Evolutionary conservation across 1,284 basidiomycete genomes (phyloP).

Genomic region (Cystobasidium sp.): DNA sequence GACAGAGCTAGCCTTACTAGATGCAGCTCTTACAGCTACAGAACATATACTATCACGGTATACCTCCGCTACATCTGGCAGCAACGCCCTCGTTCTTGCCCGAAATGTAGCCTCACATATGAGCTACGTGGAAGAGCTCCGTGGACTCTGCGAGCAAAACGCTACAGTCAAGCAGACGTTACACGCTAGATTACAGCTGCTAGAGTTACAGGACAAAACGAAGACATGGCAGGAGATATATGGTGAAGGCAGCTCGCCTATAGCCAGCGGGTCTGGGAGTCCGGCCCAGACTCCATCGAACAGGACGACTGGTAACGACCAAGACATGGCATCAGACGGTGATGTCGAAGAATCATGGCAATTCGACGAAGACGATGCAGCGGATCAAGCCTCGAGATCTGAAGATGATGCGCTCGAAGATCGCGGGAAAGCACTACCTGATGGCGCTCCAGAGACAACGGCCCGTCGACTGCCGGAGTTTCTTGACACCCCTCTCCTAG

Average conservation of each 20-base stretch:
- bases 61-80: slow-evolving; percentile 18
- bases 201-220: slow-evolving; percentile 46
- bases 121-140: slow-evolving; percentile 28
- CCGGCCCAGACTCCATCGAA: neutral
- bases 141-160: slow-evolving; percentile 4
- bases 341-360: slow-evolving; percentile 46
- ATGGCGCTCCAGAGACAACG: too few species aligned
- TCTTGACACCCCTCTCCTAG: slow-evolving; percentile 65
- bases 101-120: neutral
- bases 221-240: slow-evolving; percentile 47
- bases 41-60: slow-evolving; percentile 22
- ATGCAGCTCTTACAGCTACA: slow-evolving; percentile 14
- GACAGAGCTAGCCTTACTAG: slow-evolving; percentile 33
- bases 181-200: slow-evolving; percentile 33
- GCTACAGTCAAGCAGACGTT: slow-evolving; percentile 18
- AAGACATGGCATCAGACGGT: slow-evolving; percentile 29
- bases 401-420: neutral
- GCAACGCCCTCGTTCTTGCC: neutral
- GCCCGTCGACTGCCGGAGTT: slow-evolving; percentile 67
- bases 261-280: slow-evolving; percentile 17
- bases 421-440: too few species aligned
- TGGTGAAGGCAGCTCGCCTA: slow-evolving; percentile 1
- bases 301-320: neutral
- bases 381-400: neutral
- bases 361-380: slow-evolving; percentile 29